phyloP scores from a whole-genome alignment of 768 basidiomycete species.

The Psilocybe azurescens region DNA sequence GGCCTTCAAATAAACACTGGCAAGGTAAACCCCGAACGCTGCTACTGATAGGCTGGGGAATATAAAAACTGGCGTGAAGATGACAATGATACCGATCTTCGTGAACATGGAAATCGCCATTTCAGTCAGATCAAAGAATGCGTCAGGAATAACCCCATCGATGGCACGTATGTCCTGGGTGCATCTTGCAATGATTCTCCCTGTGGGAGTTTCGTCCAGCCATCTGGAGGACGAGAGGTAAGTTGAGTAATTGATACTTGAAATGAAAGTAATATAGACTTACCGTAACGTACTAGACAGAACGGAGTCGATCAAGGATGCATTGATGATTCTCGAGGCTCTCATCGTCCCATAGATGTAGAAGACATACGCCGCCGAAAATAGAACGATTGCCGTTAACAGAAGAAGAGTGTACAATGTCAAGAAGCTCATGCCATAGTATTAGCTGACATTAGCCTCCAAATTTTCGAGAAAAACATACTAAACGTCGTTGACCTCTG shows the following conservation, averaged over 20 bases:
- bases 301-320: conserved; percentile 16
- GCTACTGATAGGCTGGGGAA: conserved; percentile 46
- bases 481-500: conserved; percentile 39
- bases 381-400: background rate
- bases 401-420: background rate
- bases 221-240: conserved; percentile 26
- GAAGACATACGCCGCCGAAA: background rate
- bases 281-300: conserved; percentile 20
- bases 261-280: too few relatives aligned
- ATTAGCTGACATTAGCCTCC: conserved; percentile 23
- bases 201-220: conserved; percentile 29
- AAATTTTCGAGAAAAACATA: conserved; percentile 28
- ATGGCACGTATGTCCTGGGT: conserved; percentile 41
- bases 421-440: conserved; percentile 1
- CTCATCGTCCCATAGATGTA: conserved; percentile 15
- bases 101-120: conserved; percentile 40
- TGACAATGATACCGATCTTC: conserved; percentile 46
- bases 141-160: conserved; percentile 45
- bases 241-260: too few relatives aligned
- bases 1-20: conserved; percentile 47
- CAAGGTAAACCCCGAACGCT: conserved; percentile 45
- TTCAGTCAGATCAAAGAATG: conserved; percentile 31
- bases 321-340: conserved; percentile 16
- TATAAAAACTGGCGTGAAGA: conserved; percentile 48
- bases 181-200: conserved; percentile 22